Percentiles rank a stretch among this genome's conserved stretches.
Conservation (phyloP, 805 yeast species). For the Myxozyma mucilagina region DNA sequence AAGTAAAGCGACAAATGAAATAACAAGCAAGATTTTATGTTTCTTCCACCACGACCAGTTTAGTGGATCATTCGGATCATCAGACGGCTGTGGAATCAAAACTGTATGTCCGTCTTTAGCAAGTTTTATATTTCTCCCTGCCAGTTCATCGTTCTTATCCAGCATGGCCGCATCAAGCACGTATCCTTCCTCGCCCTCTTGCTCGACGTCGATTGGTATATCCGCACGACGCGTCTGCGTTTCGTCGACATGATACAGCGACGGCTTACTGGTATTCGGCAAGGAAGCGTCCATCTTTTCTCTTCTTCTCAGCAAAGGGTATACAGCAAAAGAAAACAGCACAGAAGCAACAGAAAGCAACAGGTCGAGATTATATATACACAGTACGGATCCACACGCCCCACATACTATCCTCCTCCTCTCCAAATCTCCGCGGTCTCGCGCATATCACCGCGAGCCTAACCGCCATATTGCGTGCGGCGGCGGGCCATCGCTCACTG, state of each 20-base stretch:
- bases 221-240: neutral
- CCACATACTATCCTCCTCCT: neutral
- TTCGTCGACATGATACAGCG: constrained; percentile 1
- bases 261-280: neutral
- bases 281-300: neutral
- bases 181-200: constrained; percentile 11
- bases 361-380: neutral
- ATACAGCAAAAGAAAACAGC: neutral
- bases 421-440: neutral
- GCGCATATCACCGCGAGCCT: no score
- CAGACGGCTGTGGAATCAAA: constrained; percentile 64
- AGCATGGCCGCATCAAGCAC: constrained; percentile 6
- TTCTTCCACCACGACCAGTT: constrained; percentile 51
- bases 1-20: constrained; percentile 10
- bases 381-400: neutral
- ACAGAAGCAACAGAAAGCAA: neutral
- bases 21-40: neutral
- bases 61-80: constrained; percentile 68
- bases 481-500: no score
- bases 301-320: neutral
- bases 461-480: no score
- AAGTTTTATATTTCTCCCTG: constrained; percentile 41
- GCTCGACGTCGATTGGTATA: constrained; percentile 1
- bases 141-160: neutral
- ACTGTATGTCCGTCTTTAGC: constrained; percentile 48